These are phyloP conservation scores for Colletotrichum cuscutae DNA, from an alignment of 2,329 filamentous ascomycete species.

Conservation along the genomic window DNA sequence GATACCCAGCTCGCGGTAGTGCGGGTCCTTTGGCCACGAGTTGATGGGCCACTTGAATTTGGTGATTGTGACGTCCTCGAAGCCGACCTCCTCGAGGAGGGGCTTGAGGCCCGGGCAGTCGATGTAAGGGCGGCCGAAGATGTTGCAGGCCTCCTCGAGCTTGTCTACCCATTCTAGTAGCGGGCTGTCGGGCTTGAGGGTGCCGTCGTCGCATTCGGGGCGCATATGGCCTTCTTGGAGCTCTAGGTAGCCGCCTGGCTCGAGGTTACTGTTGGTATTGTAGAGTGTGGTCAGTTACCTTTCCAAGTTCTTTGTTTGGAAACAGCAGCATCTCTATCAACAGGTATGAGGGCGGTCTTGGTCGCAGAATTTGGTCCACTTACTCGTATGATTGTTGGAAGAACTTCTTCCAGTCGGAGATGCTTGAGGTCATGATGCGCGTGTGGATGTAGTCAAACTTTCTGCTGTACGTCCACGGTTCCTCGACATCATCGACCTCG, in stretches of 20 bases:
- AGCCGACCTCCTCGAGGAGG: slow-evolving; percentile 42
- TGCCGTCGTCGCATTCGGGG: slow-evolving; percentile 32
- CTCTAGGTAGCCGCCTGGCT: slow-evolving; percentile 40
- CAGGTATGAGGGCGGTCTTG: too few species aligned
- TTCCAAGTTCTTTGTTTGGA: too few species aligned
- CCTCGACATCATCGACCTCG: slow-evolving; percentile 44
- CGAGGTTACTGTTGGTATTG: too few species aligned
- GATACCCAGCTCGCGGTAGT: slow-evolving; percentile 46
- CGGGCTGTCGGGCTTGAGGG: slow-evolving; percentile 36
- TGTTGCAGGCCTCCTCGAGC: slow-evolving; percentile 42
- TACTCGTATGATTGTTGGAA: slow-evolving; percentile 17
- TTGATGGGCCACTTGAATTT: slow-evolving; percentile 47
- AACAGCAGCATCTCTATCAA: too few species aligned
- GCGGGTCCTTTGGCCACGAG: slow-evolving; percentile 46
- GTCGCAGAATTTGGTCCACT: too few species aligned
- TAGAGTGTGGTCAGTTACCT: too few species aligned
- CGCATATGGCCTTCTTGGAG: slow-evolving; percentile 36
- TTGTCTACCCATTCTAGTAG: slow-evolving; percentile 38
- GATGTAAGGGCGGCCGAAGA: slow-evolving; percentile 40
- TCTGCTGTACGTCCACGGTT: slow-evolving; percentile 34
- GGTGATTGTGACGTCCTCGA: slow-evolving; percentile 42
- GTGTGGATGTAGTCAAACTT: slow-evolving; percentile 47
- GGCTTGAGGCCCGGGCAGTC: not conserved
- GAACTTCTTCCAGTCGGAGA: slow-evolving; percentile 38
- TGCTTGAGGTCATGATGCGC: slow-evolving; percentile 44